Percentiles rank a stretch among this genome's conserved stretches.
These are phyloP conservation scores for Neocatenulostroma microsporum DNA, from an alignment of 2,329 filamentous ascomycete genomes.

Conservation along the genomic window DNA sequence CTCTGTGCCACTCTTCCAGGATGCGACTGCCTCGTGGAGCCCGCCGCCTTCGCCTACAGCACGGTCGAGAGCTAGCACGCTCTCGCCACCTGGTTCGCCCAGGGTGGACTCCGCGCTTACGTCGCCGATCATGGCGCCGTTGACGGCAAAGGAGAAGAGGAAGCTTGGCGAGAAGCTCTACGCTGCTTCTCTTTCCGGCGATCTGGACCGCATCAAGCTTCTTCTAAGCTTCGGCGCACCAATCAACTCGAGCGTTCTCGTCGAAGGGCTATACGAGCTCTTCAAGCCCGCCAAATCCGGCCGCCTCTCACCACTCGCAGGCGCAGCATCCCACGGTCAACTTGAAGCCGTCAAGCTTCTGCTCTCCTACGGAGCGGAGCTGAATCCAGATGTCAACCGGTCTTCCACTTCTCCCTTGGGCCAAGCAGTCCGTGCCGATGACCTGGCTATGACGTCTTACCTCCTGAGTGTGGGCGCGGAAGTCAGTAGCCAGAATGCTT, in stretches of 20 bases:
- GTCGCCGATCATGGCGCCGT: conserved; percentile 2
- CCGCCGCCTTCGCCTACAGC: conserved; percentile 24
- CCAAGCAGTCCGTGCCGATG: conserved; percentile 23
- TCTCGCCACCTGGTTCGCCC: conserved; percentile 13
- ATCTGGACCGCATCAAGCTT: conserved; percentile 21
- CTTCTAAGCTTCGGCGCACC: conserved; percentile 23
- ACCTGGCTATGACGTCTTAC: conserved; percentile 19
- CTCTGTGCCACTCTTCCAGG: conserved; percentile 20
- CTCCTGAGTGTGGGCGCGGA: conserved; percentile 17
- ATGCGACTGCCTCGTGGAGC: conserved; percentile 24
- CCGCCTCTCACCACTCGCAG: conserved; percentile 26
- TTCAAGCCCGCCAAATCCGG: conserved; percentile 30
- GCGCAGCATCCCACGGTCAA: conserved; percentile 24
- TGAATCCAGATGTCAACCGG: conserved; percentile 21
- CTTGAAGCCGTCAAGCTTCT: conserved; percentile 21
- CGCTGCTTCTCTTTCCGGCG: conserved; percentile 24
- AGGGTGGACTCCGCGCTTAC: conserved; percentile 3
- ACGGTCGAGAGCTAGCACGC: conserved; percentile 8
- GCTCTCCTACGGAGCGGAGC: conserved; percentile 22
- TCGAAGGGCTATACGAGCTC: conserved; percentile 24
- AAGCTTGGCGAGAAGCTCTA: conserved; percentile 21
- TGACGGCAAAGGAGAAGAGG: conserved; percentile 17
- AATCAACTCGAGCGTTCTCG: conserved; percentile 20
- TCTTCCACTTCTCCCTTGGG: conserved; percentile 26
- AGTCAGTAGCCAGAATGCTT: conserved; percentile 22